Percentiles rank a stretch among this genome's conserved stretches.
Conservation (phyloP, 768 basidiomycete species). For the Guyanaporus albipodus region DNA sequence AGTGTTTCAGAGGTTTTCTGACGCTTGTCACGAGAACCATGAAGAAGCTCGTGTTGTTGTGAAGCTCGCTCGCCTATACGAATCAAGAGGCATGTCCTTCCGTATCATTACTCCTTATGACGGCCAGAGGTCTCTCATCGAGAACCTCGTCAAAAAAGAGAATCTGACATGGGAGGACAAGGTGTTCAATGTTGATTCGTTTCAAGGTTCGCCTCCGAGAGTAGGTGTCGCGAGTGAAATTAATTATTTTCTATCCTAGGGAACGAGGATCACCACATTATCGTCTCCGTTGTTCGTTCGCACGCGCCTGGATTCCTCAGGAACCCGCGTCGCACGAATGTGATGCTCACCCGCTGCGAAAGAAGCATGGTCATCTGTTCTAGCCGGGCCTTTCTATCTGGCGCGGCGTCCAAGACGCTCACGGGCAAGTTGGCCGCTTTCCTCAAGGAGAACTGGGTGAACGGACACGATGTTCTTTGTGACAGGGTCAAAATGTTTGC, state of each 20-base stretch:
- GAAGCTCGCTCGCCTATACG: constrained; percentile 49
- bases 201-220: constrained; percentile 56
- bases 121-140: constrained; percentile 58
- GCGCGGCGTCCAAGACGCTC: constrained; percentile 16
- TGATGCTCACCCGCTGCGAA: constrained; percentile 80
- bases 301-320: constrained; percentile 58
- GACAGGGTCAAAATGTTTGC: neutral
- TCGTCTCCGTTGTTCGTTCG: constrained; percentile 67
- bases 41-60: constrained; percentile 51
- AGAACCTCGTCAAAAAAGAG: constrained; percentile 45
- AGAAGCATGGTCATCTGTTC: constrained; percentile 69
- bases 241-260: constrained; percentile 40
- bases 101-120: constrained; percentile 80
- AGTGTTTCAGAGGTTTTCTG: neutral
- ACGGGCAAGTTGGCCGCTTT: constrained; percentile 23
- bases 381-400: constrained; percentile 33
- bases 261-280: constrained; percentile 74
- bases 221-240: neutral
- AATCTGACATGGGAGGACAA: constrained; percentile 57
- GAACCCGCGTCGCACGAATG: constrained; percentile 67
- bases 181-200: constrained; percentile 74
- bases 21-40: constrained; percentile 46
- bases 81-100: constrained; percentile 44
- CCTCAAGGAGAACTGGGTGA: constrained; percentile 15
- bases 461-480: constrained; percentile 7